phyloP scores from a whole-genome alignment of 345 rosid species.

The Nephelium lappaceum region DNA sequence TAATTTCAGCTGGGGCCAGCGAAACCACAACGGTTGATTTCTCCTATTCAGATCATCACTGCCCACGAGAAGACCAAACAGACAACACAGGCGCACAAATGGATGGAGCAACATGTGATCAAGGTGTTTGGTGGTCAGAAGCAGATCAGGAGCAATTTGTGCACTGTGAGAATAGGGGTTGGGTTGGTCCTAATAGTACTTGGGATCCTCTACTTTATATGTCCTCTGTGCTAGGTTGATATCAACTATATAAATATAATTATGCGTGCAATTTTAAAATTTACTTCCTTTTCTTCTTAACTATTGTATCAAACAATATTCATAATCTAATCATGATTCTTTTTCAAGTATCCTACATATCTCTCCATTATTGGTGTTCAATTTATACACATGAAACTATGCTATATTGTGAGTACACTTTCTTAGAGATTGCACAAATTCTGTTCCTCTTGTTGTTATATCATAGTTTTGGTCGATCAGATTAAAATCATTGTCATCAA shows the following conservation, averaged over 20 bases:
- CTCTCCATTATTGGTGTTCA: neutral
- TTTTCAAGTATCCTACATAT: constrained; percentile 3
- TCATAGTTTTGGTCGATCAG: too few relatives aligned
- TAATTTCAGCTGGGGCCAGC: constrained; percentile 5
- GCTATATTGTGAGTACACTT: neutral
- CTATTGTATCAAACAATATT: neutral
- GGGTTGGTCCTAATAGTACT: constrained; percentile 22
- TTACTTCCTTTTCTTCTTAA: neutral
- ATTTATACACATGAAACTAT: neutral
- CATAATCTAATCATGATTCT: constrained; percentile 18
- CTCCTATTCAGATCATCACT: constrained; percentile 25
- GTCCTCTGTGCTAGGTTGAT: constrained; percentile 42
- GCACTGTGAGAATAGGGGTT: constrained; percentile 32
- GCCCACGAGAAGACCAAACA: constrained; percentile 9
- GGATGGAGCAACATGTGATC: constrained; percentile 25
- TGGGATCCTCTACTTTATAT: constrained; percentile 53
- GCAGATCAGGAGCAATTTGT: constrained; percentile 35
- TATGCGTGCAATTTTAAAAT: neutral
- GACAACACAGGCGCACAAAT: constrained; percentile 22
- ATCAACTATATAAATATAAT: neutral
- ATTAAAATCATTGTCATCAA: too few relatives aligned
- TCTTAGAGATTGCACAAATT: neutral
- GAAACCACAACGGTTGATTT: constrained; percentile 16
- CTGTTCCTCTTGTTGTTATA: too few relatives aligned
- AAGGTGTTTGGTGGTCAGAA: constrained; percentile 28